These are phyloP conservation scores for Bipolaris bicolor DNA, from an alignment of 2,329 filamentous ascomycete genomes.

Conservation along the genomic window DNA sequence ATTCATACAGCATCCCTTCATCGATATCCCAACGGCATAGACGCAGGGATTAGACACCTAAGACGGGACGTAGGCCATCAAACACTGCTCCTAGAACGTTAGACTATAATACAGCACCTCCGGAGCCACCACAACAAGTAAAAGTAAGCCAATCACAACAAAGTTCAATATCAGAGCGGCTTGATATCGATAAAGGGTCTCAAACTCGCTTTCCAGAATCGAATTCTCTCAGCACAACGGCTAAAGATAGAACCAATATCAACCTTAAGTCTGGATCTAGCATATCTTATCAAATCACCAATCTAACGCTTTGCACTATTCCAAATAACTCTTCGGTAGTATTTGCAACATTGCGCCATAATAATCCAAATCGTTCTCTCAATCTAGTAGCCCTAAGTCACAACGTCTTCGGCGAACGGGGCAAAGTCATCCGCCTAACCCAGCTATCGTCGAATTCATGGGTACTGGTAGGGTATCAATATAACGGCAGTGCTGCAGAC, in stretches of 20 bases:
- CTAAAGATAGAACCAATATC: not conserved
- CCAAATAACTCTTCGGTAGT: constrained; percentile 3
- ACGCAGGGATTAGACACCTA: not conserved
- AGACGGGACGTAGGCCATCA: constrained; percentile 1
- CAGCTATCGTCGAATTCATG: not conserved
- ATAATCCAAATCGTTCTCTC: not conserved
- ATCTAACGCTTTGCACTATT: constrained; percentile 5
- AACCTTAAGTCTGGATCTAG: not conserved
- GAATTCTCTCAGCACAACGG: not conserved
- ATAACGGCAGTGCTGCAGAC: not conserved
- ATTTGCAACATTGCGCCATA: not conserved
- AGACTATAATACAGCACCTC: constrained; percentile 7
- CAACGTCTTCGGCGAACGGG: constrained; percentile 4
- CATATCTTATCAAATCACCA: constrained; percentile 5
- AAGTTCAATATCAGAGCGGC: not conserved
- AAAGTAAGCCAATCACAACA: not conserved
- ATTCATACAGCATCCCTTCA: constrained; percentile 1
- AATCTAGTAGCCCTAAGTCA: not conserved
- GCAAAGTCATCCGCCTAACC: constrained; percentile 5
- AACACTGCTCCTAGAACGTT: constrained; percentile 12
- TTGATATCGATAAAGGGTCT: not conserved
- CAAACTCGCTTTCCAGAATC: not conserved
- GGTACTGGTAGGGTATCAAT: constrained; percentile 4
- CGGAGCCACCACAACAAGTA: constrained; percentile 2
- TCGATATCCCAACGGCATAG: not conserved